Evolutionary conservation across 441 rosid genomes (phyloP).

Genomic region (Brassica balearica): DNA sequence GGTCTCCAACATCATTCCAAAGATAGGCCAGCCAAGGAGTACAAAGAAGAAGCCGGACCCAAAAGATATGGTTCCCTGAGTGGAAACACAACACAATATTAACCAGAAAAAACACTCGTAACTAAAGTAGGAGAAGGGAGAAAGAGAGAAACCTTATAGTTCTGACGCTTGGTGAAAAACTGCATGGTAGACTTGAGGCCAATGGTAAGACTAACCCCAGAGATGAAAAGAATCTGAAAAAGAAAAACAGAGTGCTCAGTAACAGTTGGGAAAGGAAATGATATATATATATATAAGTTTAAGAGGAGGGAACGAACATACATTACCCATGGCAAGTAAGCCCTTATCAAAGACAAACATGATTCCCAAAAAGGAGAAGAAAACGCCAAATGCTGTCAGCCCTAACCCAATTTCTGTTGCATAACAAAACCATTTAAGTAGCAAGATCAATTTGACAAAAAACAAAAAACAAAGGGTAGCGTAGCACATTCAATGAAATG

Average conservation of each 20-base stretch:
- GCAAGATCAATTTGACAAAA: no score
- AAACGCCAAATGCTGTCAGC: constrained; percentile 91
- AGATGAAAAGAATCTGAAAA: constrained; percentile 71
- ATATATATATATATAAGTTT: background rate
- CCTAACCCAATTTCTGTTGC: constrained; percentile 84
- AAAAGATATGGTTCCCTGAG: constrained; percentile 93
- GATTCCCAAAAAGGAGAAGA: constrained; percentile 91
- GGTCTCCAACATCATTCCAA: constrained; percentile 90
- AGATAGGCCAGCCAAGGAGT: constrained; percentile 87
- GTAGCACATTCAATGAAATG: background rate
- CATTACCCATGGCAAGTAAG: constrained; percentile 97
- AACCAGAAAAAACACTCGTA: background rate
- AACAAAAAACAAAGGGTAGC: no score
- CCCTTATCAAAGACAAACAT: constrained; percentile 94
- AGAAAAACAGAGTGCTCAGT: background rate
- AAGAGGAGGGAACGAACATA: constrained; percentile 47
- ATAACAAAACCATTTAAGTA: constrained; percentile 3
- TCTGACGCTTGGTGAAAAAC: constrained; percentile 91
- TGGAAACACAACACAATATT: background rate
- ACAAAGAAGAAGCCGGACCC: constrained; percentile 93
- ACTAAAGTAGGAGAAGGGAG: background rate
- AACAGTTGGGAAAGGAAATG: background rate
- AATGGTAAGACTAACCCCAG: constrained; percentile 93
- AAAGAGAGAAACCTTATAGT: constrained; percentile 67
- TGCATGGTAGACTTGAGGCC: constrained; percentile 93